Conservation (phyloP, 164 flowering plant species). For the Macadamia integrifolia region DNA sequence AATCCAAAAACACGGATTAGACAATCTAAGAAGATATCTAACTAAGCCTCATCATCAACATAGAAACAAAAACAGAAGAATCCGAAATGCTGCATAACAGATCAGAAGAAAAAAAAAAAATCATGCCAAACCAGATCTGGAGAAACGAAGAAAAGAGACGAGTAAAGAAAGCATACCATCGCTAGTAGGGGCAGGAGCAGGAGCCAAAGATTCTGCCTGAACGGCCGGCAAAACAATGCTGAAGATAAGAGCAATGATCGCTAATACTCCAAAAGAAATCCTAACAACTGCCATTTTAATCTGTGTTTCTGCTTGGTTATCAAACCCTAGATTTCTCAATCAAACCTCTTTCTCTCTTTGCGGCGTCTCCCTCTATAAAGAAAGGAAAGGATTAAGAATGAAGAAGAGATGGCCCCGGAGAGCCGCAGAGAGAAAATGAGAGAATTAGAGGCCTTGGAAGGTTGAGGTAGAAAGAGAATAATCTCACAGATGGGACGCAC, state of each 20-base stretch:
- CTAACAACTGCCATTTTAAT: conserved; percentile 21
- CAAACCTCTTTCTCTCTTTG: conserved; percentile 13
- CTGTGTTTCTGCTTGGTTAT: too few relatives aligned
- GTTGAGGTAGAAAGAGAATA: too few relatives aligned
- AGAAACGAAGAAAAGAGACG: too few relatives aligned
- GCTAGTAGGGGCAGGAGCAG: conserved; percentile 29
- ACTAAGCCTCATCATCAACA: too few relatives aligned
- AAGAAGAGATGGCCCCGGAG: conserved; percentile 8
- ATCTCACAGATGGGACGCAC: background rate
- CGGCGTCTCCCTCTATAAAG: conserved; percentile 6
- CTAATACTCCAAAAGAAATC: conserved; percentile 19
- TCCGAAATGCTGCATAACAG: too few relatives aligned
- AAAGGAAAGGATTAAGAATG: background rate
- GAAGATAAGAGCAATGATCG: conserved; percentile 16
- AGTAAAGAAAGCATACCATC: conserved; percentile 17
- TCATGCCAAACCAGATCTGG: too few relatives aligned
- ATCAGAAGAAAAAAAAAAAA: too few relatives aligned
- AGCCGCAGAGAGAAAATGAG: conserved; percentile 20
- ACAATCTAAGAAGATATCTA: too few relatives aligned
- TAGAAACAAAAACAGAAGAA: too few relatives aligned
- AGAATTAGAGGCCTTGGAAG: too few relatives aligned
- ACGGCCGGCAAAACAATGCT: conserved; percentile 22
- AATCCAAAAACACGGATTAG: too few relatives aligned
- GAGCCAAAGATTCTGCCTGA: conserved; percentile 21
- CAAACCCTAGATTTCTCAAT: too few relatives aligned